Evolutionary conservation across 257 asterid genomes (phyloP).

Genomic region (Ophiorrhiza pumila): DNA sequence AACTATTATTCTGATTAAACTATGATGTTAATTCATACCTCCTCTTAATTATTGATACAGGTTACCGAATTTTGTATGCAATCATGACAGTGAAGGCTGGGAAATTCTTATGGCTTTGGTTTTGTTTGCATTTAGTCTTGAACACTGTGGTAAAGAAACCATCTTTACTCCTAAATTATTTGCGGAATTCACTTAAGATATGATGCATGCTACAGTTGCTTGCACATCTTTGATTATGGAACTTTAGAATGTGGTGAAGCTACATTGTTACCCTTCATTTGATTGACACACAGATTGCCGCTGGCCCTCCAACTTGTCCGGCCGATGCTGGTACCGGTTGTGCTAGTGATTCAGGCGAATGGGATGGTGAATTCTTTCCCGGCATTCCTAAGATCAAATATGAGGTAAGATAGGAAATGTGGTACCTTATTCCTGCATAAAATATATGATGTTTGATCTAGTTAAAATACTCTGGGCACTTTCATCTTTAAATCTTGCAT

Average conservation of each 20-base stretch:
- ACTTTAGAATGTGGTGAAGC: not conserved
- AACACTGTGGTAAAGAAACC: constrained; percentile 42
- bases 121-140: constrained; percentile 33
- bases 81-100: constrained; percentile 36
- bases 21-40: not conserved
- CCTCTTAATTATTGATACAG: not conserved
- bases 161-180: constrained; percentile 4
- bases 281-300: constrained; percentile 45
- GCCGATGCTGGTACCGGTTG: constrained; percentile 53
- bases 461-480: not conserved
- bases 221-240: not conserved
- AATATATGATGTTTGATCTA: not conserved
- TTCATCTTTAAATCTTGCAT: not conserved
- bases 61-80: constrained; percentile 30
- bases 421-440: not conserved
- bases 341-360: constrained; percentile 48
- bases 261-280: not conserved
- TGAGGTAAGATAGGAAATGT: constrained; percentile 48
- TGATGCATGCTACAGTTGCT: not conserved
- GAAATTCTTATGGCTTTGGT: constrained; percentile 26
- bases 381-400: constrained; percentile 73
- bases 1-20: not conserved
- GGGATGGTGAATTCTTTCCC: constrained; percentile 88
- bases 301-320: constrained; percentile 80
- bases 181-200: not conserved